Conservation (phyloP, 352 stramenopile species). For the Pythium coloratum region DNA sequence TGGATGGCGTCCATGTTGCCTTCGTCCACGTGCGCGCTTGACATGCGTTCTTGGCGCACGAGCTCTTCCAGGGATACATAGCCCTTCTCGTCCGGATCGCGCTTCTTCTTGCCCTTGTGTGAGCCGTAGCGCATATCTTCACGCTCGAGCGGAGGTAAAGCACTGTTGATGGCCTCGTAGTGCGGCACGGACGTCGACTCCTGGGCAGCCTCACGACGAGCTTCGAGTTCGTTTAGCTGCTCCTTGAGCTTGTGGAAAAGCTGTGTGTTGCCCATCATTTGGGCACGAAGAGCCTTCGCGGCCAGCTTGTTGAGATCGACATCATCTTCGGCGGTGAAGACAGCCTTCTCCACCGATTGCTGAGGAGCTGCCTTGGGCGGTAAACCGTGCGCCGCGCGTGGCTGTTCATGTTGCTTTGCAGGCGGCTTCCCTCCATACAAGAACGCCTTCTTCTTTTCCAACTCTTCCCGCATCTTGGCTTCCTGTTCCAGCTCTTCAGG, state of each 20-base stretch:
- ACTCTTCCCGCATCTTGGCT: constrained; percentile 36
- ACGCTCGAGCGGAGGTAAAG: constrained; percentile 65
- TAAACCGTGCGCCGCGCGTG: background rate
- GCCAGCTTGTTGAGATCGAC: constrained; percentile 81
- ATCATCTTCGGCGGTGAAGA: constrained; percentile 12
- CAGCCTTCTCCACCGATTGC: background rate
- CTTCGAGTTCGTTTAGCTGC: constrained; percentile 81
- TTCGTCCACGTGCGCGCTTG: constrained; percentile 41
- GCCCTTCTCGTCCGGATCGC: constrained; percentile 27
- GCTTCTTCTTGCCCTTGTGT: constrained; percentile 63
- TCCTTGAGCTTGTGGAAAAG: constrained; percentile 76
- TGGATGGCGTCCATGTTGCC: constrained; percentile 71
- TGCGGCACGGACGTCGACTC: constrained; percentile 47
- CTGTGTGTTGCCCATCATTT: constrained; percentile 82
- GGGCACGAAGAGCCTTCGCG: constrained; percentile 68
- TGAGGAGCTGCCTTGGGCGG: background rate
- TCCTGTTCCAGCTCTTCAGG: constrained; percentile 15
- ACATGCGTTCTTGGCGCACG: constrained; percentile 74
- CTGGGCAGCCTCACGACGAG: constrained; percentile 46
- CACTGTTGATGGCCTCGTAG: constrained; percentile 55
- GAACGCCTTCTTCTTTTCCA: constrained; percentile 58
- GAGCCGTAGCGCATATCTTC: constrained; percentile 64
- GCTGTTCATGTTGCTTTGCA: background rate
- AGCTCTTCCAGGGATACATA: constrained; percentile 65
- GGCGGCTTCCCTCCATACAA: constrained; percentile 43